These are phyloP conservation scores for Metroxylon sagu DNA, from an alignment of 176 grass and related monocot species.

Conservation along the genomic window DNA sequence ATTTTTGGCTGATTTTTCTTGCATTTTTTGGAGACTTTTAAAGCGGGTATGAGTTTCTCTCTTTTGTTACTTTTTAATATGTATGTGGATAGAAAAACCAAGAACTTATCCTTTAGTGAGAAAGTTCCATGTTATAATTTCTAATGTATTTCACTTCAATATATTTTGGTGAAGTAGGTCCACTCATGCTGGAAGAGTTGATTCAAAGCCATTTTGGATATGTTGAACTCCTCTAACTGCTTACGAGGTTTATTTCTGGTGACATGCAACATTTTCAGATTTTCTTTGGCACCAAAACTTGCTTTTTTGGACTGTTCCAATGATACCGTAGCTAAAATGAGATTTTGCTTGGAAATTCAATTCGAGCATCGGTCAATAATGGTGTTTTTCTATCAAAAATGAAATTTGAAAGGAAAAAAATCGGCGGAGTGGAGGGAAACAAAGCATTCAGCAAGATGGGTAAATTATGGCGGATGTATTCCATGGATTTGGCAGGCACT, in stretches of 20 bases:
- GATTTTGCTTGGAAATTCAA: conserved; percentile 4
- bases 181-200: too few species aligned
- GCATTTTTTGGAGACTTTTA: too few species aligned
- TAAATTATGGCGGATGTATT: conserved; percentile 46
- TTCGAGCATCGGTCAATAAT: conserved; percentile 12
- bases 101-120: too few species aligned
- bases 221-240: conserved; percentile 41
- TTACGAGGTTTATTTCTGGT: conserved; percentile 9
- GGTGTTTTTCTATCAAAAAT: conserved; percentile 2
- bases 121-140: too few species aligned
- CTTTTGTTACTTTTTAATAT: too few species aligned
- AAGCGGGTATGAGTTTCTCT: too few species aligned
- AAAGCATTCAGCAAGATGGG: conserved; percentile 20
- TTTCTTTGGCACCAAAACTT: not conserved
- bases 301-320: not conserved
- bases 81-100: too few species aligned
- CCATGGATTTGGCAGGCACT: conserved; percentile 49
- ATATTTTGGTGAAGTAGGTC: too few species aligned
- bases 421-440: too few species aligned
- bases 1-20: too few species aligned
- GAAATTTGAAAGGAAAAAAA: conserved; percentile 12
- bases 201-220: conserved; percentile 1
- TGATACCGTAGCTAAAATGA: conserved; percentile 12
- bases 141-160: too few species aligned
- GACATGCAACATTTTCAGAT: conserved; percentile 1